Evolutionary conservation across 805 yeast species (phyloP).

Genomic region (Schwanniomyces polymorphus): DNA sequence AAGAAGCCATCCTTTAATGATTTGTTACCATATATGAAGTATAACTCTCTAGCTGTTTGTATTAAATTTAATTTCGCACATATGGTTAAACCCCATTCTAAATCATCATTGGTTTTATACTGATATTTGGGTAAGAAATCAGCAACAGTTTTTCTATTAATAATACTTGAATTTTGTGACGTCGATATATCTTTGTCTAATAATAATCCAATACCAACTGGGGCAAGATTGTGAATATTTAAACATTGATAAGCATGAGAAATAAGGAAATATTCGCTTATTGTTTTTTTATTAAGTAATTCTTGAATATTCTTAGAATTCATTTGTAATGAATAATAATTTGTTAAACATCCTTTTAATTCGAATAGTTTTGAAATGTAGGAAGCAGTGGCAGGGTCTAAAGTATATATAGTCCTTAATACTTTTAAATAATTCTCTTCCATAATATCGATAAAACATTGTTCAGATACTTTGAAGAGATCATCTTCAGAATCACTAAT

Average conservation of each 20-base stretch:
- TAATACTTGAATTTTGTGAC: constrained; percentile 38
- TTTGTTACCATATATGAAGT: constrained; percentile 47
- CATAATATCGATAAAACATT: constrained; percentile 53
- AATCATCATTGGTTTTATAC: constrained; percentile 68
- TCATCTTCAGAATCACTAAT: constrained; percentile 32
- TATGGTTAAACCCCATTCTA: constrained; percentile 74
- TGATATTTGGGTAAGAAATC: constrained; percentile 61
- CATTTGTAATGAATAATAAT: constrained; percentile 23
- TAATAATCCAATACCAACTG: constrained; percentile 69
- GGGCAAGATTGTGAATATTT: constrained; percentile 52
- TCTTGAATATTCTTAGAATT: constrained; percentile 8
- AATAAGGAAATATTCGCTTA: constrained; percentile 58
- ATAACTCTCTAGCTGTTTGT: constrained; percentile 57
- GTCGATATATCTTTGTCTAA: constrained; percentile 40
- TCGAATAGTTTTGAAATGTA: constrained; percentile 62
- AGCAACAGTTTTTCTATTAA: constrained; percentile 40
- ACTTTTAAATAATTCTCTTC: constrained; percentile 57
- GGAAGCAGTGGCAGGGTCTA: constrained; percentile 65
- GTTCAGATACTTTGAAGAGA: constrained; percentile 30
- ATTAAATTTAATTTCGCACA: constrained; percentile 67
- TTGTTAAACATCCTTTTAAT: constrained; percentile 56
- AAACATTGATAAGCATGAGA: constrained; percentile 57
- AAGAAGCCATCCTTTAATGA: constrained; percentile 55
- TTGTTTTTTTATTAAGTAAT: constrained; percentile 21
- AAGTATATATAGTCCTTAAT: constrained; percentile 55